Conservation (phyloP, 306 rosid species). For the Inga leiocalycina region DNA sequence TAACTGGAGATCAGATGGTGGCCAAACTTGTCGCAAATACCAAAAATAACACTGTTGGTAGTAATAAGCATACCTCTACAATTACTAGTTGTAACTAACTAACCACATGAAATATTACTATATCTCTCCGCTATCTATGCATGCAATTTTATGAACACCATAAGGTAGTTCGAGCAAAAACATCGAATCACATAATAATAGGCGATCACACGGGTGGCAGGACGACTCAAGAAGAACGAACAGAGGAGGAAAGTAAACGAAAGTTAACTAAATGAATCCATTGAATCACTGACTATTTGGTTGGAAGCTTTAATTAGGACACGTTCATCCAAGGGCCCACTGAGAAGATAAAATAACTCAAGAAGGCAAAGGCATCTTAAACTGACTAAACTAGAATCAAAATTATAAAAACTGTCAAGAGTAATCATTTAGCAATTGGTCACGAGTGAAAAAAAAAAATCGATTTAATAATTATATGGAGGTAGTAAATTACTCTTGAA, state of each 20-base stretch:
- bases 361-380: slow-evolving; percentile 45
- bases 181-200: slow-evolving; percentile 2
- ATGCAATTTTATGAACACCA: slow-evolving; percentile 1
- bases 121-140: not conserved
- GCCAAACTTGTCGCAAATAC: not conserved
- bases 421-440: not conserved
- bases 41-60: not conserved
- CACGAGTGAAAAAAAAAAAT: not conserved
- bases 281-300: not conserved
- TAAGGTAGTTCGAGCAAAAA: not conserved
- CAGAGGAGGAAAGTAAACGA: slow-evolving; percentile 4
- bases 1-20: not conserved
- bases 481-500: slow-evolving; percentile 69
- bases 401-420: not conserved
- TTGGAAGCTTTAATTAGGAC: slow-evolving; percentile 18
- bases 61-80: not conserved
- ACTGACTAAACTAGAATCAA: slow-evolving; percentile 31
- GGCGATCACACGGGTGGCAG: not conserved
- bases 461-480: not conserved
- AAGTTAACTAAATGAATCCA: slow-evolving; percentile 21
- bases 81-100: not conserved
- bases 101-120: not conserved
- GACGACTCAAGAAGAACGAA: not conserved
- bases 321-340: slow-evolving; percentile 31
- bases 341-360: slow-evolving; percentile 1